Base-by-base conservation (phyloP, 257 asterid genomes). In the Gardenia jasminoides region DNA sequence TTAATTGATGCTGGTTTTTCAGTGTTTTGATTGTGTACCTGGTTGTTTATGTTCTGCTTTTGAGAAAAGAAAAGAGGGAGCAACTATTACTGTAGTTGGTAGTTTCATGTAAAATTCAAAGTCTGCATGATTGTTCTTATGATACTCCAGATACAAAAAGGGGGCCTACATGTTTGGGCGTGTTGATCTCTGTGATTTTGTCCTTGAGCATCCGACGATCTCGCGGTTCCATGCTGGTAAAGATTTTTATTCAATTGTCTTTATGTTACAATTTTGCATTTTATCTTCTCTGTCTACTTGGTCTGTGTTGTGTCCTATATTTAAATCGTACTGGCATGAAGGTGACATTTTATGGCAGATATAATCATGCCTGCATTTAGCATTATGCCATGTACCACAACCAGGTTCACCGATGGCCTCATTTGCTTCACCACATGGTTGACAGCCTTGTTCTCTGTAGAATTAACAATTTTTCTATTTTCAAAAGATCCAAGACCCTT, bases 81-180 rank as follows among this genome's bases (percentile, higher is more conserved):
- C 8, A 70, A 28, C 22, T 47, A 12, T 50, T 30, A 43, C 7
- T 43, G 3, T 74, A 59, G 47, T 41, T 68, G 68, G 12, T 78
- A 2, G n/a, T 36, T 22, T 17, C 41, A 3, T 75, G 66, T n/a
- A 47, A 52, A 50, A 12, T 19, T 41, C 44, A 24, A 70, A 13
- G 36, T 15, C 10, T 12, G 19, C 28, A 47, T 77, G 7, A 19
- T 33, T 46, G 19, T 77, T 58, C 80, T 79, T 28, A 22, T 80
- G 75, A 59, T 68, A 73, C 59, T 85, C 28, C 93, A 95, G 99
- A 84, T 83, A 88, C 79, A 81, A 93, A 90, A 95, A 95, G 84
- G 99, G 97, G 76, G 98, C 98, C 22, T 95, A 92, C 86, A 93
- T 95, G 98, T 95, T 95, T 86, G 99, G 99, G 76, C 97, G 97